These are phyloP conservation scores for Penicillium pulvis DNA, from an alignment of 495 filamentous ascomycete species.

Conservation along the genomic window DNA sequence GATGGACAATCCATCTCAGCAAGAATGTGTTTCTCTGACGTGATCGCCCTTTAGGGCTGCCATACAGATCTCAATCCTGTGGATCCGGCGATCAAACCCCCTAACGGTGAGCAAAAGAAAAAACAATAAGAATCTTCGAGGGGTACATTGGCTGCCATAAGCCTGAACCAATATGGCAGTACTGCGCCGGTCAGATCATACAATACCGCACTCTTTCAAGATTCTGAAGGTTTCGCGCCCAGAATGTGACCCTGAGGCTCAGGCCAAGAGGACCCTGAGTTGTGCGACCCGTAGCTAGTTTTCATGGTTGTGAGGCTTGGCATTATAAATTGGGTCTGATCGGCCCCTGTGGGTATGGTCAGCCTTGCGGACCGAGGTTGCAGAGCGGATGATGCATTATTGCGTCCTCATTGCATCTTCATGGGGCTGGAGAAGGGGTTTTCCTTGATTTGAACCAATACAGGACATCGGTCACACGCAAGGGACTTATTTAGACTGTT, in stretches of 20 bases:
- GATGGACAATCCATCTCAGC: not conserved
- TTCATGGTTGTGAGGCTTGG: not conserved
- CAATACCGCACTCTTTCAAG: no score
- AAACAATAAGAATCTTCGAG: no score
- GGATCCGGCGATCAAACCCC: not conserved
- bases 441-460: not conserved
- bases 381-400: not conserved
- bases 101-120: not conserved
- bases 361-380: constrained; percentile 4
- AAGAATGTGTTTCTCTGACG: not conserved
- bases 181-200: not conserved
- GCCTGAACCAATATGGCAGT: not conserved
- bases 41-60: not conserved
- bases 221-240: no score
- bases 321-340: not conserved
- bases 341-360: not conserved
- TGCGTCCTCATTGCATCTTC: not conserved
- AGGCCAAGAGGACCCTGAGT: not conserved
- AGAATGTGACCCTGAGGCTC: not conserved
- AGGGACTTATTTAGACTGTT: not conserved
- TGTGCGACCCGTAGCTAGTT: not conserved
- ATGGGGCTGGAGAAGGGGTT: not conserved
- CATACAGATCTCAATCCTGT: not conserved
- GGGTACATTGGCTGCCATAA: no score
- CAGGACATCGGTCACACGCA: not conserved